phyloP scores from a whole-genome alignment of 495 filamentous ascomycete species.

The Xylaria flabelliformis region DNA sequence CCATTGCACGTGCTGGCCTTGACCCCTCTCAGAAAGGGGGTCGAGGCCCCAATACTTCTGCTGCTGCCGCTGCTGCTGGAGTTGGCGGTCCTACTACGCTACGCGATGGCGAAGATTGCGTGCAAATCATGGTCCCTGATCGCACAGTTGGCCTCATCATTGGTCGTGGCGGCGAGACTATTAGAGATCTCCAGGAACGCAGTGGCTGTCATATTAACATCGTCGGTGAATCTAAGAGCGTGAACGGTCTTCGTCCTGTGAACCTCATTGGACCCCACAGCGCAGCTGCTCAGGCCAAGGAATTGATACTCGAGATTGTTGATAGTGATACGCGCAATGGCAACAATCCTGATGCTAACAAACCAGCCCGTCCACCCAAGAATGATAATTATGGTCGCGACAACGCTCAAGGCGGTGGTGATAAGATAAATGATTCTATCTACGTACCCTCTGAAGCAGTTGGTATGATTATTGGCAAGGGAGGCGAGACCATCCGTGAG shows the following conservation, averaged over 20 bases:
- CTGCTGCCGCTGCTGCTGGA: conserved; percentile 42
- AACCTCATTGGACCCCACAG: conserved; percentile 78
- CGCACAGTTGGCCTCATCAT: conserved; percentile 86
- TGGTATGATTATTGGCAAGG: conserved; percentile 90
- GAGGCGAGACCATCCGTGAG: conserved; percentile 85
- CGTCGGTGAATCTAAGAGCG: conserved; percentile 81
- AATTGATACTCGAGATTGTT: conserved; percentile 85
- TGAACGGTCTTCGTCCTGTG: conserved; percentile 81
- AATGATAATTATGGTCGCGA: conserved; percentile 38
- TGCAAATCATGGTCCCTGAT: conserved; percentile 90
- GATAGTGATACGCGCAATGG: conserved; percentile 78
- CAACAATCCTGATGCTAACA: conserved; percentile 39
- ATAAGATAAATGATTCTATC: conserved; percentile 79
- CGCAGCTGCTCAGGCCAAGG: conserved; percentile 72
- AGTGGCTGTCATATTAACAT: conserved; percentile 90
- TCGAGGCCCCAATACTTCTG: conserved; percentile 33
- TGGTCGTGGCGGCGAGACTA: conserved; percentile 83
- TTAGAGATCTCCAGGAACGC: conserved; percentile 86
- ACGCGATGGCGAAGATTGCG: conserved; percentile 73
- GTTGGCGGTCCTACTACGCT: conserved; percentile 53
- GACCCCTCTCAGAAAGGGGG: conserved; percentile 38
- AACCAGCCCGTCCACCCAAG: conserved; percentile 34
- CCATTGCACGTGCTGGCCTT: conserved; percentile 49
- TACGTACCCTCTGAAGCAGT: conserved; percentile 83
- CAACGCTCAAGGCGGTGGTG: conserved; percentile 51